A percentile compares a stretch with the other conserved stretches of the same genome.
Evolutionary conservation across 2,329 filamentous ascomycete genomes (phyloP).

Genomic region (Escovopsis sp.): DNA sequence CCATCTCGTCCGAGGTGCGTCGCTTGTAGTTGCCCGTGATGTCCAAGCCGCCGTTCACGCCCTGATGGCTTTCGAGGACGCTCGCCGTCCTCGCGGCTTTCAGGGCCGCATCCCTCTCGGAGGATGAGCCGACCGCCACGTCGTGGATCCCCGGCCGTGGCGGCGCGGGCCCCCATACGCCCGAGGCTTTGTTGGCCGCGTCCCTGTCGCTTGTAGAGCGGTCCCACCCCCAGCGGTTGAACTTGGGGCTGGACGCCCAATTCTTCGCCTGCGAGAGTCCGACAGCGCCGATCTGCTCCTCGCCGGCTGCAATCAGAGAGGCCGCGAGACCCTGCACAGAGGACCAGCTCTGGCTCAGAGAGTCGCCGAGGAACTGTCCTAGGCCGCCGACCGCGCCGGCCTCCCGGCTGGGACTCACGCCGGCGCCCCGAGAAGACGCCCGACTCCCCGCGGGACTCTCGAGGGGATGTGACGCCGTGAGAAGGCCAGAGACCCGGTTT

Average conservation of each 20-base stretch:
- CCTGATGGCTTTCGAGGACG: conserved; percentile 45
- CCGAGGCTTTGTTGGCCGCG: conserved; percentile 1
- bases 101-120: conserved; percentile 38
- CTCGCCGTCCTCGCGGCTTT: conserved; percentile 43
- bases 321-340: conserved; percentile 41
- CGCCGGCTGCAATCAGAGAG: conserved; percentile 21
- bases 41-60: conserved; percentile 44
- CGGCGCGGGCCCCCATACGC: conserved; percentile 30
- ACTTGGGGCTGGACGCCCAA: conserved; percentile 4
- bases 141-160: conserved; percentile 28
- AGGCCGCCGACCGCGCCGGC: conserved; percentile 9
- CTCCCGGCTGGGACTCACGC: background rate
- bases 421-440: background rate
- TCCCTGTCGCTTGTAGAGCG: conserved; percentile 8
- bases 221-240: conserved; percentile 9
- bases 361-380: conserved; percentile 31
- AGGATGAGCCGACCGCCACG: conserved; percentile 39
- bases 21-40: conserved; percentile 45
- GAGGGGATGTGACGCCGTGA: background rate
- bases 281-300: conserved; percentile 7
- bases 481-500: background rate
- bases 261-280: conserved; percentile 10
- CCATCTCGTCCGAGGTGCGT: conserved; percentile 52
- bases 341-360: conserved; percentile 39
- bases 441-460: background rate